Evolutionary conservation across 1,284 basidiomycete species (phyloP).

Genomic region (Ustilago shanxiensis): DNA sequence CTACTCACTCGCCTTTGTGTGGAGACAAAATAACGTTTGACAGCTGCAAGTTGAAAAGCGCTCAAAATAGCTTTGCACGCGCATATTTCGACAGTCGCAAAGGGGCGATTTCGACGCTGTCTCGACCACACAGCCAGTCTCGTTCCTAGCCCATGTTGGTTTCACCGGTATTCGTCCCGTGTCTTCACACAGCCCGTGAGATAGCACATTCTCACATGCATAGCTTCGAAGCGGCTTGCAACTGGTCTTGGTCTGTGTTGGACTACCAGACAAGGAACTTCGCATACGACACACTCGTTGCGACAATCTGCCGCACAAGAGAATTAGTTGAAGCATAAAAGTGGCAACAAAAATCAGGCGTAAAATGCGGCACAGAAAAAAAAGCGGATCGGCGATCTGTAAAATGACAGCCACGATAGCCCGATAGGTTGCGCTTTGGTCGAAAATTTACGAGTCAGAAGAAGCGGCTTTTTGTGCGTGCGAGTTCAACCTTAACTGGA

Average conservation of each 20-base stretch:
- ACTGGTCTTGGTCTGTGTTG: too few species aligned
- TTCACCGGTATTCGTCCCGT: neutral
- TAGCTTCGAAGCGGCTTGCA: too few species aligned
- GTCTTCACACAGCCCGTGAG: too few species aligned
- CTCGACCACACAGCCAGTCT: neutral
- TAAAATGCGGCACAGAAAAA: neutral
- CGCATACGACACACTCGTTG: slow-evolving; percentile 2
- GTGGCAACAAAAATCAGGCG: neutral
- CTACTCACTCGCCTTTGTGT: neutral
- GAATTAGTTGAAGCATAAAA: neutral
- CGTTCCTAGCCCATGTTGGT: slow-evolving; percentile 16
- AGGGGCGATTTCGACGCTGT: neutral
- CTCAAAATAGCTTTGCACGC: slow-evolving; percentile 1
- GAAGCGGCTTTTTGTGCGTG: slow-evolving; percentile 7
- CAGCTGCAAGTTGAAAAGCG: neutral
- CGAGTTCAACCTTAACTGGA: slow-evolving; percentile 1
- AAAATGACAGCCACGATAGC: neutral
- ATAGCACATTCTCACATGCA: too few species aligned
- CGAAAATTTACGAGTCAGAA: slow-evolving; percentile 23
- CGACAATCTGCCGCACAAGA: too few species aligned
- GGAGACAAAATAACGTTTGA: slow-evolving; percentile 3
- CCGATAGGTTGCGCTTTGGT: neutral
- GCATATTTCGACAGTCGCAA: neutral
- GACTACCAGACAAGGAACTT: too few species aligned
- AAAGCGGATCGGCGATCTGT: neutral